These are phyloP conservation scores for Sideroxylon spinosum DNA, from an alignment of 179 eudicot species.

Conservation along the genomic window DNA sequence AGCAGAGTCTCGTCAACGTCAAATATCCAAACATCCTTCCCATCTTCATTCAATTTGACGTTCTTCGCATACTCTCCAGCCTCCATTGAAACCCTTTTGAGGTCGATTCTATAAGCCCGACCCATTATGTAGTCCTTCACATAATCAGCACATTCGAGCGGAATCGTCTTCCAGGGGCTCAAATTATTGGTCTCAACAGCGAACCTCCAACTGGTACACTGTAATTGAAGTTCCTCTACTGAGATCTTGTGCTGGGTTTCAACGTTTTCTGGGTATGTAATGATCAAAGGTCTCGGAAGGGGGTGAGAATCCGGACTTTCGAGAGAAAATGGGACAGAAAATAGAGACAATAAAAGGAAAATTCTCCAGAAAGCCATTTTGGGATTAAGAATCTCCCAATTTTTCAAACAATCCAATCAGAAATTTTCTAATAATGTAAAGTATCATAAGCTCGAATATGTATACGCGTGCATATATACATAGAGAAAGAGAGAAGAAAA, in stretches of 20 bases:
- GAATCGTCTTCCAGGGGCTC: slow-evolving; percentile 76
- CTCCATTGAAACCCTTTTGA: slow-evolving; percentile 60
- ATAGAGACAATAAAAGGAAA: slow-evolving; percentile 18
- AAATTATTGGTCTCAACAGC: slow-evolving; percentile 78
- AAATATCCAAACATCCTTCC: slow-evolving; percentile 76
- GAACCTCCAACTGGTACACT: slow-evolving; percentile 86
- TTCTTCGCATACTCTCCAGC: slow-evolving; percentile 51
- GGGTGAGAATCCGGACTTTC: slow-evolving; percentile 22
- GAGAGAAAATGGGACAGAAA: slow-evolving; percentile 14
- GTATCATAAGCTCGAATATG: neutral
- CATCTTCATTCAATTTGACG: slow-evolving; percentile 46
- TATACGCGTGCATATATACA: neutral
- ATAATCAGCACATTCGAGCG: slow-evolving; percentile 68
- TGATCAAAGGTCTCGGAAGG: slow-evolving; percentile 59
- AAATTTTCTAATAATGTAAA: neutral
- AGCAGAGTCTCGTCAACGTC: slow-evolving; percentile 89
- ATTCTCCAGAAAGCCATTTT: slow-evolving; percentile 3
- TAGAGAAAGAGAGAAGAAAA: neutral
- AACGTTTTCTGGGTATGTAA: slow-evolving; percentile 39
- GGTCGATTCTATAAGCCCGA: slow-evolving; percentile 49
- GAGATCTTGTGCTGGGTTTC: slow-evolving; percentile 17
- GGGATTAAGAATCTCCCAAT: neutral
- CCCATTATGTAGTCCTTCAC: slow-evolving; percentile 59
- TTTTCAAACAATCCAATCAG: no score
- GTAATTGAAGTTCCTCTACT: slow-evolving; percentile 27